A percentile compares a stretch with the other conserved stretches of the same genome.
Conservation (phyloP, 2,329 filamentous ascomycete species). For the Phaeosphaeria sp. region DNA sequence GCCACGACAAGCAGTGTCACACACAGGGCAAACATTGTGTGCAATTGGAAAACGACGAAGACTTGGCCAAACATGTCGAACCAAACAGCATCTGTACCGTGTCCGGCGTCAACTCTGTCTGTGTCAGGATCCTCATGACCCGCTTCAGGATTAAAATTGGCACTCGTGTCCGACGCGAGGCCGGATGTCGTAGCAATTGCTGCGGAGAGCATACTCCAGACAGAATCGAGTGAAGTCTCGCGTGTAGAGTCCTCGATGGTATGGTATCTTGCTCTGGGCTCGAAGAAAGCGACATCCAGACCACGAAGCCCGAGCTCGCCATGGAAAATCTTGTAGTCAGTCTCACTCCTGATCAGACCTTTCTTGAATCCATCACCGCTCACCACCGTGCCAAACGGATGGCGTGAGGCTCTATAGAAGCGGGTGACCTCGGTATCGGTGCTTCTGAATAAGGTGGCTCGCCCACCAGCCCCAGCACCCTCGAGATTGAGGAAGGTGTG, state of each 20-base stretch:
- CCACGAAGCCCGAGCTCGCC: slow-evolving; percentile 81
- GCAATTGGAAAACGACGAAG: slow-evolving; percentile 79
- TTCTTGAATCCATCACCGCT: slow-evolving; percentile 83
- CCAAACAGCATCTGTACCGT: slow-evolving; percentile 78
- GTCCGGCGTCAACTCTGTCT: slow-evolving; percentile 70
- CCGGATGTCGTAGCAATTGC: slow-evolving; percentile 75
- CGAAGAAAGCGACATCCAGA: slow-evolving; percentile 90
- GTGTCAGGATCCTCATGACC: slow-evolving; percentile 57
- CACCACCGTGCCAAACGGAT: slow-evolving; percentile 85
- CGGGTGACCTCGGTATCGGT: slow-evolving; percentile 86
- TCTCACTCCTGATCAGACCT: slow-evolving; percentile 81
- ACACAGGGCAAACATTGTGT: slow-evolving; percentile 87
- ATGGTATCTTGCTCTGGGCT: slow-evolving; percentile 85
- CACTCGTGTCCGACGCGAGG: slow-evolving; percentile 72
- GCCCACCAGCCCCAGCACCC: slow-evolving; percentile 88
- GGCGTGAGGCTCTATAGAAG: slow-evolving; percentile 72
- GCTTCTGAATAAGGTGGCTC: slow-evolving; percentile 84
- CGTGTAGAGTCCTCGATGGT: slow-evolving; percentile 85
- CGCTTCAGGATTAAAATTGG: slow-evolving; percentile 69
- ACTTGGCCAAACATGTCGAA: slow-evolving; percentile 86
- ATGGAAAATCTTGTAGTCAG: slow-evolving; percentile 86
- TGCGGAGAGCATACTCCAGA: slow-evolving; percentile 96
- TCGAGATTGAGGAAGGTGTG: slow-evolving; percentile 95
- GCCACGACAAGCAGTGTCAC: slow-evolving; percentile 81
- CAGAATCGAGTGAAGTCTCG: slow-evolving; percentile 72